Evolutionary conservation across 1,284 basidiomycete genomes (phyloP).

Genomic region (Ustilago trichophora): DNA sequence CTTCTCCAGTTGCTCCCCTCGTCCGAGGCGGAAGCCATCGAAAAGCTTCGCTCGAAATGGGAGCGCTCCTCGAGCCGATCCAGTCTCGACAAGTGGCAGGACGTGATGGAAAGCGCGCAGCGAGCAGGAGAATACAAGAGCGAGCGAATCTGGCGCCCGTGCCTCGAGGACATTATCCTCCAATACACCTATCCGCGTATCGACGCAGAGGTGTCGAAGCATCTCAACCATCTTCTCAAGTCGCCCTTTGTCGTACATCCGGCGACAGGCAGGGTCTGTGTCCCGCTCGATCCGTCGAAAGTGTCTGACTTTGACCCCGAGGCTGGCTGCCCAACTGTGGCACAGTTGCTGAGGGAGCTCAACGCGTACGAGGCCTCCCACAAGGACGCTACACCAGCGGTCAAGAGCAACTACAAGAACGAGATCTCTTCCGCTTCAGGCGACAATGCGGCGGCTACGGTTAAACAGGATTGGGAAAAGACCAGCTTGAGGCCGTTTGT

Average conservation of each 20-base stretch:
- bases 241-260: constrained; percentile 97
- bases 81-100: constrained; percentile 78
- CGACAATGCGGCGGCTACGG: constrained; percentile 45
- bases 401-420: constrained; percentile 43
- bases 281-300: constrained; percentile 82
- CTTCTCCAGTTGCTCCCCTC: constrained; percentile 79
- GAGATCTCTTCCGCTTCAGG: constrained; percentile 20
- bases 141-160: constrained; percentile 55
- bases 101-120: constrained; percentile 69
- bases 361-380: constrained; percentile 70
- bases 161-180: constrained; percentile 81
- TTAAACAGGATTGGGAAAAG: constrained; percentile 70
- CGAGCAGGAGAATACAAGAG: constrained; percentile 62
- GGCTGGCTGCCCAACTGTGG: constrained; percentile 80
- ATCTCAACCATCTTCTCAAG: constrained; percentile 96
- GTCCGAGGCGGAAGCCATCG: constrained; percentile 53
- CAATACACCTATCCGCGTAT: constrained; percentile 96
- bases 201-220: constrained; percentile 96
- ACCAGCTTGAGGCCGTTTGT: constrained; percentile 83
- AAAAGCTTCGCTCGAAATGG: constrained; percentile 74
- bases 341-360: constrained; percentile 82
- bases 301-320: constrained; percentile 89
- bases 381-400: constrained; percentile 52
- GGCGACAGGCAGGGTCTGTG: constrained; percentile 92
- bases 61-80: constrained; percentile 70